Evolutionary conservation across 2,329 filamentous ascomycete species (phyloP), one percentile per base, ranked within the genome.

Genomic region (Colletotrichum musicola): DNA sequence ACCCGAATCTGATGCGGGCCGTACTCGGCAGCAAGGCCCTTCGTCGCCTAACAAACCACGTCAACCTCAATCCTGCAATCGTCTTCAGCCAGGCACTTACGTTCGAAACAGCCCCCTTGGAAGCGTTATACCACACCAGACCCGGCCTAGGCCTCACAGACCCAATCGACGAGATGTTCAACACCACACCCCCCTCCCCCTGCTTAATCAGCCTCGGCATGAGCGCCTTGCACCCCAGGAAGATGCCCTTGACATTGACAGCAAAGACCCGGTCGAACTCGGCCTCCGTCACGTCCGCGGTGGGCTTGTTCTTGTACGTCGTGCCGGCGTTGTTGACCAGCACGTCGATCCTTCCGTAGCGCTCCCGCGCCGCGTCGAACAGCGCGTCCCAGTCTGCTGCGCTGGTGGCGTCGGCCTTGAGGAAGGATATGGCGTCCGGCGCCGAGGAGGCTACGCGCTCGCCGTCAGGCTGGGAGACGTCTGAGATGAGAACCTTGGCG

Each of bases 151-250:
- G 90, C 27, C 91, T 79, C 7, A 62, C n/a, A 4, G 92, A 92
- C 7, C 94, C 92, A 20, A 94, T 90, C 47, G 90, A 92, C 6
- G 92, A 92, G 2, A 92, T 94, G 82, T 95, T 95, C 84, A 73
- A 49, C 46, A 95, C 93, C 77, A 95, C 88, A 77, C 89, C 92
- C 30, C 88, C 91, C 72, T 85, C 87, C 40, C 82, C 88, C 87
- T 95, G 95, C 64, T 85, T 83, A 38, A 91, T 77, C 50, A 92
- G 86, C 6, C 63, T 22, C 4, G 66, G 66, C 63, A 69, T 61
- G 35, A 69, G 53, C 4, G 89, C 86, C 62, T 83, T 83, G 1
- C 88, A 86, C 0, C 88, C 89, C 20, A 88, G 77, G 76, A 86
- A 93, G 53, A 93, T 84, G 3, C 87, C 86, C 78, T 90, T 91